Evolutionary conservation across 768 basidiomycete genomes (phyloP), one percentile per base, ranked within the genome.

Genomic region (Pisolithus microcarpus): DNA sequence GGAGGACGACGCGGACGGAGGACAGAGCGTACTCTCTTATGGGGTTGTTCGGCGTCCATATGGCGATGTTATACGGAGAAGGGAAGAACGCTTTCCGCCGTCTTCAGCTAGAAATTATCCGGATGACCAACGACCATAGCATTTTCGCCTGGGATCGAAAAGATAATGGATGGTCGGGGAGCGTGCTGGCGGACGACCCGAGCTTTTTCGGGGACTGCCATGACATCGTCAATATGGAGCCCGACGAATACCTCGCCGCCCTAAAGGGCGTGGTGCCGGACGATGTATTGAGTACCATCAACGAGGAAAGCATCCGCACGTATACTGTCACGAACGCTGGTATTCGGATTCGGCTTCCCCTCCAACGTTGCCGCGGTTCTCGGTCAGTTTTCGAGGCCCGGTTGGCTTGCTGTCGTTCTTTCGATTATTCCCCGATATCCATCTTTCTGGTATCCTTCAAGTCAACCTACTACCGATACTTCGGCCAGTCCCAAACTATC

Each of bases 21-120:
- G 58, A 60, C 30, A 44, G 36, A 15, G 54, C 57, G 7, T 60
- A 60, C 37, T 58, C 52, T 15, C 38, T 60, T 18, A 43, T 60
- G 44, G 57, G 52, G 5, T 36, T 60, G 7, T 55, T 60, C 38
- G 46, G 50, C 15, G 54, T 55, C 37, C 47, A 47, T 36, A 26
- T 60, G 16, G 45, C 54, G 7, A 53, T 58, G 19, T 40, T 46
- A 13, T 60, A 60, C 44, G 58, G 58, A 28, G 57, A 56, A 43
- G 58, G 58, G 21, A 39, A 28, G 21, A 49, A 53, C 15, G 52
- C 52, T 10, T 53, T 53, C 31, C 50, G 19, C 16, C 52, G 52
- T 13, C 52, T 53, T 19, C 36, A 52, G 11, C 24, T 52, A 18
- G 52, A 51, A 21, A 43, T 53, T n/a, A 42, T 53, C 19, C 52